These are phyloP conservation scores for Apiotrichum gamsii DNA, from an alignment of 1,284 basidiomycete genomes.

Conservation along the genomic window DNA sequence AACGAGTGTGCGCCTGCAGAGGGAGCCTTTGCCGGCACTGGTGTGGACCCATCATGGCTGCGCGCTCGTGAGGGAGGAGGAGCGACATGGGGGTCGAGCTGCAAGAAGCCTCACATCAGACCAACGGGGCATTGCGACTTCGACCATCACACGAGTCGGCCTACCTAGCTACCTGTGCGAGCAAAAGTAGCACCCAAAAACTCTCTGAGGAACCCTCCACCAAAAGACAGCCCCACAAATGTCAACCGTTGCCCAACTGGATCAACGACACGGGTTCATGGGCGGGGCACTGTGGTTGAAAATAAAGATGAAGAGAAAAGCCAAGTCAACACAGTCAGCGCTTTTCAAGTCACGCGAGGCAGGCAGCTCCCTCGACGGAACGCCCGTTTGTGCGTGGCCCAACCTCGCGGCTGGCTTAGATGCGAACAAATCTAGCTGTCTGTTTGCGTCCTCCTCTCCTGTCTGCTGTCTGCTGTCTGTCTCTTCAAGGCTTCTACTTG, in stretches of 20 bases:
- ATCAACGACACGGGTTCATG: constrained; percentile 12
- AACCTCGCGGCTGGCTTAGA: too few relatives aligned
- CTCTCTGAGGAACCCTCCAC: constrained; percentile 15
- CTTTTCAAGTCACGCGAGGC: too few relatives aligned
- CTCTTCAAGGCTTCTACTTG: constrained; percentile 3
- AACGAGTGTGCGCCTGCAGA: not conserved
- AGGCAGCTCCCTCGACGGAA: too few relatives aligned
- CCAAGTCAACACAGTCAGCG: not conserved
- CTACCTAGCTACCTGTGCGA: constrained; percentile 8
- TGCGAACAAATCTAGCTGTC: too few relatives aligned
- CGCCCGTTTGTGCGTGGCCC: too few relatives aligned
- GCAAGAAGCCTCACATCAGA: too few relatives aligned
- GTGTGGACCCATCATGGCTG: constrained; percentile 5
- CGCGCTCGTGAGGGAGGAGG: constrained; percentile 43
- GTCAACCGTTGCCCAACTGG: constrained; percentile 13
- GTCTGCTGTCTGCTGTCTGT: too few relatives aligned
- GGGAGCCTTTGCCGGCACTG: not conserved
- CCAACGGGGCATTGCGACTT: constrained; percentile 20
- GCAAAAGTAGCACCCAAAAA: constrained; percentile 20
- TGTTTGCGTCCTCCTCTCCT: too few relatives aligned
- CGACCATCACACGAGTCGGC: constrained; percentile 8
- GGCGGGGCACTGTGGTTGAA: constrained; percentile 12
- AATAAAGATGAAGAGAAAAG: constrained; percentile 8
- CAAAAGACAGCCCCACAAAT: constrained; percentile 10
- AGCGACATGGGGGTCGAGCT: constrained; percentile 45